Percentiles rank a stretch among this genome's conserved stretches.
These are phyloP conservation scores for Irpex lacteus DNA, from an alignment of 1,284 basidiomycete genomes.

Conservation along the genomic window DNA sequence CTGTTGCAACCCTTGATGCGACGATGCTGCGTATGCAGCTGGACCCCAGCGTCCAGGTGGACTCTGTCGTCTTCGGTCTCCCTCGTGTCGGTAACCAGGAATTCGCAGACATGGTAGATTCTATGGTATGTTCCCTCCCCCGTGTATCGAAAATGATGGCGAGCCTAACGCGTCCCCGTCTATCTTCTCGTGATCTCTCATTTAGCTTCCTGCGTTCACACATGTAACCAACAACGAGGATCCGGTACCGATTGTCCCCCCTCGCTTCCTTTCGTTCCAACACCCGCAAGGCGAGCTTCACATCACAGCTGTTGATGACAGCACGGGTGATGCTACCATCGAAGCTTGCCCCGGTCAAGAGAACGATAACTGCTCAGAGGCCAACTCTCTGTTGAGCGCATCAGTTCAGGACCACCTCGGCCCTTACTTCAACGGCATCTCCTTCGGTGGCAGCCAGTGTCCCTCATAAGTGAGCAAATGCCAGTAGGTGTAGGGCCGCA, in stretches of 20 bases:
- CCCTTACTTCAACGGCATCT: constrained; percentile 27
- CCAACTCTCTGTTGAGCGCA: constrained; percentile 20
- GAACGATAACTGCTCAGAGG: constrained; percentile 27
- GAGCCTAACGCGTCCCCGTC: background rate
- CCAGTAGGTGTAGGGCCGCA: background rate
- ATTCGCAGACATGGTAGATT: constrained; percentile 44
- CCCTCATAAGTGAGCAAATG: constrained; percentile 13
- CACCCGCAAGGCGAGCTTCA: constrained; percentile 35
- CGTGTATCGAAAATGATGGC: background rate
- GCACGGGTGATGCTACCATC: constrained; percentile 19
- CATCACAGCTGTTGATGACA: constrained; percentile 24
- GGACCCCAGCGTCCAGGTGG: constrained; percentile 32
- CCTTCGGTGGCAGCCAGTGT: constrained; percentile 24
- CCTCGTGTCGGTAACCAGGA: constrained; percentile 42
- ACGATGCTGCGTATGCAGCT: constrained; percentile 39
- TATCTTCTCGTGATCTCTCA: background rate
- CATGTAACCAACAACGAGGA: constrained; percentile 36
- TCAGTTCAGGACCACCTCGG: constrained; percentile 28
- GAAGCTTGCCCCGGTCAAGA: constrained; percentile 30
- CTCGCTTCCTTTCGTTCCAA: constrained; percentile 29
- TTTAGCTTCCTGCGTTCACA: constrained; percentile 26
- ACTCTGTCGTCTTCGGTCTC: constrained; percentile 40
- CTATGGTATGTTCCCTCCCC: constrained; percentile 14
- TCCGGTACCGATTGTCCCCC: constrained; percentile 34
- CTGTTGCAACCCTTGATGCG: constrained; percentile 43